Evolutionary conservation across 495 filamentous ascomycete species (phyloP), one percentile per base, ranked within the genome.

Genomic region (Staphylotrichum tortipilum): DNA sequence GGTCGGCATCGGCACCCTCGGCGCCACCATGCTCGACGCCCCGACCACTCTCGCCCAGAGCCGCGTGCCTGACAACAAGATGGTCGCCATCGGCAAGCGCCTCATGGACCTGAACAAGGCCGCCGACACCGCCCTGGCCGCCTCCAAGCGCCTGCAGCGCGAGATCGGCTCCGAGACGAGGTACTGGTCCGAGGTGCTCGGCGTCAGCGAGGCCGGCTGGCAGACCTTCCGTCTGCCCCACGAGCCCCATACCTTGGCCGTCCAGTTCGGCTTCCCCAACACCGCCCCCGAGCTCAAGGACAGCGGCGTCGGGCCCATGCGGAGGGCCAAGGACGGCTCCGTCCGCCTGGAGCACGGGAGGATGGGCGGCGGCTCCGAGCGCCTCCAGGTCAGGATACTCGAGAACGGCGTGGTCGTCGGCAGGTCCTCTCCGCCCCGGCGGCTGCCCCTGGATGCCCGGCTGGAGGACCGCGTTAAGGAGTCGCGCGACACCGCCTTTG

Each of bases 191-290:
- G 80, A 95, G 58, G 78, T 95, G 1, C 65, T 95, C 26, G 78
- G 80, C 18, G 78, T 97, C 23, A 86, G 82, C 53, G 78, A 89
- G 36, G 81, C 82, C 24, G 87, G 89, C 3, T 99, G 92, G 91
- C 78, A 86, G 21, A 61, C 95, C 7, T 88, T 79, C 55, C 74
- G 84, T 21, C 58, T 89, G 21, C 86, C 88, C 1, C 75, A 82
- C 21, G 82, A 91, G 31, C 74, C 73, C 44, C 79, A 88, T 59
- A 82, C 81, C 2, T 69, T 97, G 26, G 88, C 81, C 30, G 91
- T 97, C 31, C 80, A 81, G 48, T 95, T 88, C 69, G 94, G 94
- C 10, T 95, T 94, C 64, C 70, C 82, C 11, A 90, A 94, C 71
- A 85, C 87, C 33, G 78, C 81, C 4, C 72, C 84, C 9, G 76